Conservation (phyloP, 2,329 filamentous ascomycete species). For the Bipolaris victoriae region DNA sequence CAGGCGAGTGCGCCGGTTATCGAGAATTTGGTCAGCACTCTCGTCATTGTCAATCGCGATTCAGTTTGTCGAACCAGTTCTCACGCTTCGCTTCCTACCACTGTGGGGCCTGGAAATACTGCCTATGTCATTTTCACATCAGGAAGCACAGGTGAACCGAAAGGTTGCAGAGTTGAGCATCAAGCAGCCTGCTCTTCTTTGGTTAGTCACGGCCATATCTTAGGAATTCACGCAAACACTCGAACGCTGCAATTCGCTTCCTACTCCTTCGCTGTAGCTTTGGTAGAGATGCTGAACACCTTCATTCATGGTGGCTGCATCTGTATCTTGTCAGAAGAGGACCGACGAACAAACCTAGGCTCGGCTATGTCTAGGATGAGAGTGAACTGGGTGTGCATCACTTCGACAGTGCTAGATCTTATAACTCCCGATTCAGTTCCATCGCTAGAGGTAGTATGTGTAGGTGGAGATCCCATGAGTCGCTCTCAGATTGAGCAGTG, state of each 20-base stretch:
- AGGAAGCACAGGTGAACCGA: slow-evolving; percentile 76
- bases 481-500: too few relatives aligned
- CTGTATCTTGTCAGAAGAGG: slow-evolving; percentile 58
- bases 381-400: slow-evolving; percentile 17
- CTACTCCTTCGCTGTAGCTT: slow-evolving; percentile 54
- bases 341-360: too few relatives aligned
- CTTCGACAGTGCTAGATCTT: slow-evolving; percentile 16
- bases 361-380: background rate
- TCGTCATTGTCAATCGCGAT: background rate
- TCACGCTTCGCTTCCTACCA: too few relatives aligned
- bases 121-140: slow-evolving; percentile 68
- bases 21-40: background rate
- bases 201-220: background rate
- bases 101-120: background rate
- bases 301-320: slow-evolving; percentile 56
- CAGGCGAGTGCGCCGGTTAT: background rate
- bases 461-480: slow-evolving; percentile 1
- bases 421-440: slow-evolving; percentile 15
- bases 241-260: slow-evolving; percentile 28
- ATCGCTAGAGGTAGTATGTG: slow-evolving; percentile 5
- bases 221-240: slow-evolving; percentile 52
- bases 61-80: background rate
- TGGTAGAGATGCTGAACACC: slow-evolving; percentile 51
- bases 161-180: slow-evolving; percentile 62
- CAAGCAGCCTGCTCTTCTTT: background rate